phyloP scores from a whole-genome alignment of 2,329 filamentous ascomycete genomes.

The Fragosphaeria purpurea region DNA sequence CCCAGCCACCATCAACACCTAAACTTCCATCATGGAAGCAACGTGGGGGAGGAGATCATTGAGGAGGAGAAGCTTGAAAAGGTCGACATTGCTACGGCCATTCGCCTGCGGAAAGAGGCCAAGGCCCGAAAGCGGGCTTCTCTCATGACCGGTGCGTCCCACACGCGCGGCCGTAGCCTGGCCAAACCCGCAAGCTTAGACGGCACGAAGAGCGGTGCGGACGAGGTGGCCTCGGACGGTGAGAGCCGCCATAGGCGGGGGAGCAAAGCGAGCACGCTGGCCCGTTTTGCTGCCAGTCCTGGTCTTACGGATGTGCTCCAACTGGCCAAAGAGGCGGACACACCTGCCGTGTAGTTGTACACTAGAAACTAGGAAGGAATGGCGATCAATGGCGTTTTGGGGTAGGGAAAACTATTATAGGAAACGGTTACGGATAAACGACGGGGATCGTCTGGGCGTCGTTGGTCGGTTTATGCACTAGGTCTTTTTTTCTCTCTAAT shows the following conservation, averaged over 20 bases:
- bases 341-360: no score
- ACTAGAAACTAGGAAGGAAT: no score
- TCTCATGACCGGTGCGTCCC: neutral
- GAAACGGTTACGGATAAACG: no score
- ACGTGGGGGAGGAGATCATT: conserved; percentile 12
- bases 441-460: no score
- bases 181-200: conserved; percentile 3
- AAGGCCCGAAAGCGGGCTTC: conserved; percentile 19
- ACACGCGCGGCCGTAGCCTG: neutral
- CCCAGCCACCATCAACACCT: neutral
- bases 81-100: conserved; percentile 19
- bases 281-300: no score
- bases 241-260: no score
- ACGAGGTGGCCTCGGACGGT: neutral
- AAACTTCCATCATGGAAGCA: conserved; percentile 3
- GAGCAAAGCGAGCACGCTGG: neutral
- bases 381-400: no score
- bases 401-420: no score
- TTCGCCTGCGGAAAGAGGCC: conserved; percentile 22
- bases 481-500: no score
- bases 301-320: neutral
- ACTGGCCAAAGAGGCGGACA: neutral
- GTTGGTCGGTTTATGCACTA: no score
- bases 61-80: conserved; percentile 15
- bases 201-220: neutral